These are phyloP conservation scores for Alternaria solani DNA, from an alignment of 2,329 filamentous ascomycete species.

Conservation along the genomic window DNA sequence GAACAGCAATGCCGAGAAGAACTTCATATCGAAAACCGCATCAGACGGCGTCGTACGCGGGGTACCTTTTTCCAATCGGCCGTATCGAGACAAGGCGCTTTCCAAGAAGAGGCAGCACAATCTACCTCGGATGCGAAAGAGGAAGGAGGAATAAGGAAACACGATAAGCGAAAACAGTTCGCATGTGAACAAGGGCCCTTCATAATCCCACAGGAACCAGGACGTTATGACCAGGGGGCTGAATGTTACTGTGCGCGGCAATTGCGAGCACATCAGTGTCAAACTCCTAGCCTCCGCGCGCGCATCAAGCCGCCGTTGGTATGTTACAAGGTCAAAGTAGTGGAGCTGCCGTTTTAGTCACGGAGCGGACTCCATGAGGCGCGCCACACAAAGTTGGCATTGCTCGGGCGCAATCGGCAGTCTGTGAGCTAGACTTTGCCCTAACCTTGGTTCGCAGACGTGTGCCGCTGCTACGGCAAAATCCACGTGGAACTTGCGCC, in stretches of 20 bases:
- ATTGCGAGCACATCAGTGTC: not conserved
- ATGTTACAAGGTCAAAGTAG: constrained; percentile 1
- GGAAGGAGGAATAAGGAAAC: not conserved
- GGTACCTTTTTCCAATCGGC: not conserved
- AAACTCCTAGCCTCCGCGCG: not conserved
- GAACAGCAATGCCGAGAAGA: constrained; percentile 5
- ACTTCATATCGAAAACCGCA: constrained; percentile 3
- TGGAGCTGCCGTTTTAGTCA: not conserved
- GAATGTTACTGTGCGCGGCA: not conserved
- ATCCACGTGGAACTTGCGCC: constrained; percentile 1
- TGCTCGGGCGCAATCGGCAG: constrained; percentile 3
- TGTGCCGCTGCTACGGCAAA: not conserved
- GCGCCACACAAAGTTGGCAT: not conserved
- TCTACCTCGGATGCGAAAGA: not conserved
- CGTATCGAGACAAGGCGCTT: not conserved
- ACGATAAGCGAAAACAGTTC: constrained; percentile 1
- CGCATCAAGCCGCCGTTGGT: not conserved
- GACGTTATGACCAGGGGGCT: not conserved
- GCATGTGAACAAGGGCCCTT: not conserved
- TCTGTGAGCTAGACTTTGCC: not conserved
- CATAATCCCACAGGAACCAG: not conserved
- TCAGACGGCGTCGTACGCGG: not conserved
- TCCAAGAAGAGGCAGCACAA: not conserved
- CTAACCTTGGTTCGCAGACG: not conserved
- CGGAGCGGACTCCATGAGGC: not conserved